Percentiles rank a stretch among this genome's conserved stretches.
phyloP scores from a whole-genome alignment of 163 green algal genomes.

The Scenedesmus sp. region DNA sequence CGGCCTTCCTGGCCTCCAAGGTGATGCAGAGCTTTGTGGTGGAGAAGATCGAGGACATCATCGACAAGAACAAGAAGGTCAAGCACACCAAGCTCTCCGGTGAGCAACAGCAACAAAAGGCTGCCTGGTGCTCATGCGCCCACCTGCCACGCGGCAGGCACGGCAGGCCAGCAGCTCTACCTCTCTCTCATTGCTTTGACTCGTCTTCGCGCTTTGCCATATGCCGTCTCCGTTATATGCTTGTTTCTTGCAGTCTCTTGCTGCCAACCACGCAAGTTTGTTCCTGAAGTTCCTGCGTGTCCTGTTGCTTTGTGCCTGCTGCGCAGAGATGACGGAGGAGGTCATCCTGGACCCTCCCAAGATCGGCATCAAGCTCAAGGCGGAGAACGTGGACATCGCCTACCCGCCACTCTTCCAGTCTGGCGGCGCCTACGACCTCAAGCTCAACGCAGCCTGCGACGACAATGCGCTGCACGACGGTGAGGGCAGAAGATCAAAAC shows the following conservation, averaged over 20 bases:
- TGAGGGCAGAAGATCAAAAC: background rate
- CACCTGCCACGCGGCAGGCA: background rate
- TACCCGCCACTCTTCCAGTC: constrained; percentile 94
- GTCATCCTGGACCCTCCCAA: constrained; percentile 87
- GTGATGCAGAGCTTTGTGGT: constrained; percentile 88
- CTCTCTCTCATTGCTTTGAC: no score
- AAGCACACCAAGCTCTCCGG: constrained; percentile 84
- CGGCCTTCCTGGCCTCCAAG: constrained; percentile 83
- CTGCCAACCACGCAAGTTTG: background rate
- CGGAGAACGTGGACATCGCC: constrained; percentile 93
- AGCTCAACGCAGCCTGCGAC: constrained; percentile 64
- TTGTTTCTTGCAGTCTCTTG: no score
- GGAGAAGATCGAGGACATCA: constrained; percentile 78
- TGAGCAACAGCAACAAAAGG: constrained; percentile 8
- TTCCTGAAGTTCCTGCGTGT: background rate
- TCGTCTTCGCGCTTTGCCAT: no score
- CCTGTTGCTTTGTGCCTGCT: background rate
- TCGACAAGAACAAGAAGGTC: constrained; percentile 93
- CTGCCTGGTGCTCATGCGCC: background rate
- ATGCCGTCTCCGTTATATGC: no score
- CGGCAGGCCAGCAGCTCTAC: no score
- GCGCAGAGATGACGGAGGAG: constrained; percentile 77
- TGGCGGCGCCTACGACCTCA: constrained; percentile 89
- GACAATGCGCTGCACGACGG: constrained; percentile 86
- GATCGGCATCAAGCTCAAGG: constrained; percentile 84